Base-by-base conservation (phyloP, 1,139 yeast genomes). In the Taphrina flavorubra region DNA sequence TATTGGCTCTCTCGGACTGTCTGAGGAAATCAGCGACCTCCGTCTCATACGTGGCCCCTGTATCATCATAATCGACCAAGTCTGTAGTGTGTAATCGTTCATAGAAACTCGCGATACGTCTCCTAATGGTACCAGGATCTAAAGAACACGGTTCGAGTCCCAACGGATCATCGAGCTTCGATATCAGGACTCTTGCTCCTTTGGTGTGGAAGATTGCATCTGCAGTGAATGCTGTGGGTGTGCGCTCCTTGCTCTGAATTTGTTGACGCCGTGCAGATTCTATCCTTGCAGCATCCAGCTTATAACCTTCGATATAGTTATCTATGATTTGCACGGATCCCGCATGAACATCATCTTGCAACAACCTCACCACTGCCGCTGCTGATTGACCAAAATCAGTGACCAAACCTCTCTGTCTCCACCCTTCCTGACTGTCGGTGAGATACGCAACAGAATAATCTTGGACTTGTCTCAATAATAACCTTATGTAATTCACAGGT, bases 171-270 rank as follows among this genome's bases (percentile, higher is more conserved):
- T 51, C 56, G 14, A 51, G 36, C 10, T 51, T n/a, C 37, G 6
- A 8, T 16, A 51, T 51, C 36, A 10, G 18, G 10, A 25, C 34
- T n/a, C n/a, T 34, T 20, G 56, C n/a, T n/a, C 56, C 56, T 51
- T 51, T 51, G 56, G 11, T 51, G 36, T 51, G 56, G 16, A 51
- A 51, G 37, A 51, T 51, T 51, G 56, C 56, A 10, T 51, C 56
- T 11, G 11, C 11, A 2, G 56, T 51, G 6, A 51, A 51, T 16
- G 56, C 56, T 8, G 56, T 51, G n/a, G 56, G 56, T 34, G 13
- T 51, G 16, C 56, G 34, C 25, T 51, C 56, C 37, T 51, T 37
- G 25, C 36, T 51, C 37, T 51, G 56, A 3, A 51, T n/a, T 14
- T 37, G 31, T 20, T 6, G n/a, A 3, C 56, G n/a, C 16, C 56